Conservation (phyloP, 306 rosid genomes). For the Quercus bicolor region DNA sequence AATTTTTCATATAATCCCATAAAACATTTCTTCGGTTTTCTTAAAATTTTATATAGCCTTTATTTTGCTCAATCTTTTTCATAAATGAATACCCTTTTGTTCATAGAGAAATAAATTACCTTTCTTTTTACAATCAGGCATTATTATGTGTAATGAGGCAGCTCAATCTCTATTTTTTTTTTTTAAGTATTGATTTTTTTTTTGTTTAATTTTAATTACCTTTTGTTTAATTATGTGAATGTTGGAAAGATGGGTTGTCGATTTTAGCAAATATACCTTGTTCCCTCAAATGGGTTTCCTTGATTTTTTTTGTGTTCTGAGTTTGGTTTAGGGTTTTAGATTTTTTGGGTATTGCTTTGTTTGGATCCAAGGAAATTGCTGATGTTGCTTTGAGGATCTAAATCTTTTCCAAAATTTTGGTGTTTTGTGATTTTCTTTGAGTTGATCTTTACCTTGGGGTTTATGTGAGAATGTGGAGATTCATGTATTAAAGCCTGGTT, state of each 20-base stretch:
- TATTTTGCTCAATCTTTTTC: not conserved
- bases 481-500: slow-evolving; percentile 9
- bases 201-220: not conserved
- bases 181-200: not conserved
- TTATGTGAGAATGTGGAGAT: slow-evolving; percentile 1
- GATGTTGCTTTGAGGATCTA: slow-evolving; percentile 11
- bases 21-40: not conserved
- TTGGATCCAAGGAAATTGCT: slow-evolving; percentile 22
- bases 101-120: not conserved
- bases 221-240: not conserved
- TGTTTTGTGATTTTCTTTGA: slow-evolving; percentile 3
- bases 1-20: slow-evolving; percentile 17
- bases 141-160: slow-evolving; percentile 1
- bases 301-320: slow-evolving; percentile 11
- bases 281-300: slow-evolving; percentile 20
- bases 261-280: not conserved
- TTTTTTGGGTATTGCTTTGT: slow-evolving; percentile 28
- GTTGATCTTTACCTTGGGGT: not conserved
- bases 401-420: not conserved
- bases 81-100: not conserved
- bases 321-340: slow-evolving; percentile 47
- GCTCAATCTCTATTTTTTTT: not conserved
- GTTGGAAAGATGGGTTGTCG: slow-evolving; percentile 4
- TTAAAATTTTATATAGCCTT: not conserved
- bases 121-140: slow-evolving; percentile 18